Base-by-base conservation (phyloP, 768 basidiomycete species). In the Podaxis sp. region DNA sequence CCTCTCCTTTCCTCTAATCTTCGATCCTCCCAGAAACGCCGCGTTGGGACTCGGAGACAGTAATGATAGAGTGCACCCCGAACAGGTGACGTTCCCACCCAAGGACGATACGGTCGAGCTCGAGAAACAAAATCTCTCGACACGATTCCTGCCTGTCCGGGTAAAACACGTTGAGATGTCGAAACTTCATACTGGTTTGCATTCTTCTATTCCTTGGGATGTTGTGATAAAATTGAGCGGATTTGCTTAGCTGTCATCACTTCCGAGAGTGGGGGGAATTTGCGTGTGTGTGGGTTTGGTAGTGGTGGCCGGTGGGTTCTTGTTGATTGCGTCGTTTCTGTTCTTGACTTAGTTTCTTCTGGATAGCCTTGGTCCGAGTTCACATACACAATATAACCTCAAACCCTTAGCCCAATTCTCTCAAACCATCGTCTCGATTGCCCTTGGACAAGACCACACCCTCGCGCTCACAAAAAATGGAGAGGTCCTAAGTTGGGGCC, bases 391-490 rank as follows among this genome's bases (percentile, higher is more conserved):
- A 72, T 90, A 90, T 65, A 79, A 80, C 12, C 81, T 95, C 33
- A 82, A 82, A 46, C 85, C 88, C 0, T 73, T 92, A 15, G 70
- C 82, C 1, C 83, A 86, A 33, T 78, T 90, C 49, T 75, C 83
- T 0, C 79, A 86, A 42, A 76, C 77, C 0, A 82, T 95, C 33
- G 75, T 80, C 5, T 78, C 86, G 13, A 83, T 98, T 26, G 93
- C 95, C 0, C 79, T 95, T 6, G 96, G 93, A 11, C 96, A 96
- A 72, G 97, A 99, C 69, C 97, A 99, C 71, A 96, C 96, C 0
- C 84, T 99, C 30, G 91, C 87, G 1, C 77, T 99, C 30, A 96
- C 95, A 0, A 84, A 79, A 26, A 72, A 81, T 0, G 95, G 96
- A 3, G 93, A 95, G 69, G 85, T 98, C 2, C 84, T 89, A 42